A percentile compares a stretch with the other conserved stretches of the same genome.
phyloP scores from a whole-genome alignment of 352 stramenopile species.

The Aphanomyces euteiches region DNA sequence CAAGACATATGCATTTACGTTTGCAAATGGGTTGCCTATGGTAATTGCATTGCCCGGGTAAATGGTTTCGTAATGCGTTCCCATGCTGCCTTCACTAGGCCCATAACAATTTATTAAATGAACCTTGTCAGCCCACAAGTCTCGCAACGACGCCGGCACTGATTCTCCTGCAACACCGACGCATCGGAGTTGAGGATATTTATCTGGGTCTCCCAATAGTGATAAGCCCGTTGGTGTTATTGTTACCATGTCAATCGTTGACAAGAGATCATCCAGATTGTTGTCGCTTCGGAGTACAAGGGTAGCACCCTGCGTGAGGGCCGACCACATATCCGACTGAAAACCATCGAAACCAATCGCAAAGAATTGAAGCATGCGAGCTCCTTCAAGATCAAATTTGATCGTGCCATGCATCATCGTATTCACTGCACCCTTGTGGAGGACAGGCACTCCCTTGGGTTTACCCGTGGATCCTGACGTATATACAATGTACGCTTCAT shows the following conservation, averaged over 20 bases:
- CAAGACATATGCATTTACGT: background rate
- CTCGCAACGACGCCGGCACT: background rate
- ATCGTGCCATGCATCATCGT: background rate
- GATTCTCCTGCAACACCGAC: background rate
- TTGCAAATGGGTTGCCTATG: background rate
- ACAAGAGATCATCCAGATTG: conserved; percentile 35
- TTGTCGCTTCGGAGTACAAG: conserved; percentile 64
- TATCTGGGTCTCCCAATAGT: background rate
- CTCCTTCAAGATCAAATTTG: background rate
- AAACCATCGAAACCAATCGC: background rate
- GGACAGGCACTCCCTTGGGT: conserved; percentile 1
- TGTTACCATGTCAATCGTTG: background rate
- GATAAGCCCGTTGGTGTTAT: background rate
- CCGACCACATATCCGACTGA: background rate
- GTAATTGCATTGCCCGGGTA: background rate
- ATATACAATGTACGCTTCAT: conserved; percentile 48
- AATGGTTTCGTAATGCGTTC: background rate
- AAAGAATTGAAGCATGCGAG: background rate
- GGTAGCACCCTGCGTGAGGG: conserved; percentile 35
- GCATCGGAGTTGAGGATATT: background rate
- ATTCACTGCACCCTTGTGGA: background rate
- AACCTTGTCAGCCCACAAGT: background rate
- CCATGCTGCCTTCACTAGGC: background rate
- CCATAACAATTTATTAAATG: conserved; percentile 17
- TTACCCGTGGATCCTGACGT: conserved; percentile 6